A percentile compares a stretch with the other conserved stretches of the same genome.
phyloP scores from a whole-genome alignment of 202 grass and related monocot species.

The Eragrostis tef region DNA sequence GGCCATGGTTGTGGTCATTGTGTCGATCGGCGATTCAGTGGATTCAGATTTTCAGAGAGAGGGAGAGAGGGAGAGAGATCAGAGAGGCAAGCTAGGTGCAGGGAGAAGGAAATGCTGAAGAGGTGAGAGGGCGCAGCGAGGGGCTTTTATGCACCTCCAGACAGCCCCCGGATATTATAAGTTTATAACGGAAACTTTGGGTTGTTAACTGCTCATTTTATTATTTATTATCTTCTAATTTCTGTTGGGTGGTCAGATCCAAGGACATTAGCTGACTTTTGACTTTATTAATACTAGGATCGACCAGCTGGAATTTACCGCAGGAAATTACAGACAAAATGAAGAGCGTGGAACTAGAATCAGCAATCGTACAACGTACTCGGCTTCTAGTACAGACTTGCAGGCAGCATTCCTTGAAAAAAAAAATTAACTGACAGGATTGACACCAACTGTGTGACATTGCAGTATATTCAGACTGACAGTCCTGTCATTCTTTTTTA shows the following conservation, averaged over 20 bases:
- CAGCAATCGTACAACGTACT: background rate
- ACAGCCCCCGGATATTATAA: background rate
- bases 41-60: background rate
- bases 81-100: too few species aligned
- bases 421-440: constrained; percentile 1
- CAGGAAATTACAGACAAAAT: background rate
- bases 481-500: background rate
- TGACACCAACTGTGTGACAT: background rate
- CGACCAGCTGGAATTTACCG: background rate
- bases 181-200: background rate
- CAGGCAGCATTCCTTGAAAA: background rate
- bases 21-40: background rate
- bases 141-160: constrained; percentile 52
- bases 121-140: constrained; percentile 33
- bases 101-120: background rate
- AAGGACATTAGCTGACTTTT: constrained; percentile 39
- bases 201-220: constrained; percentile 25
- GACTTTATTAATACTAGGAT: background rate
- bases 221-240: background rate
- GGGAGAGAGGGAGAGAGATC: background rate
- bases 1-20: constrained; percentile 47
- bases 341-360: background rate
- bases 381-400: background rate
- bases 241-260: constrained; percentile 29
- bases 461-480: background rate